phyloP scores from a whole-genome alignment of 1,284 basidiomycete species.

The Cerrena zonata region DNA sequence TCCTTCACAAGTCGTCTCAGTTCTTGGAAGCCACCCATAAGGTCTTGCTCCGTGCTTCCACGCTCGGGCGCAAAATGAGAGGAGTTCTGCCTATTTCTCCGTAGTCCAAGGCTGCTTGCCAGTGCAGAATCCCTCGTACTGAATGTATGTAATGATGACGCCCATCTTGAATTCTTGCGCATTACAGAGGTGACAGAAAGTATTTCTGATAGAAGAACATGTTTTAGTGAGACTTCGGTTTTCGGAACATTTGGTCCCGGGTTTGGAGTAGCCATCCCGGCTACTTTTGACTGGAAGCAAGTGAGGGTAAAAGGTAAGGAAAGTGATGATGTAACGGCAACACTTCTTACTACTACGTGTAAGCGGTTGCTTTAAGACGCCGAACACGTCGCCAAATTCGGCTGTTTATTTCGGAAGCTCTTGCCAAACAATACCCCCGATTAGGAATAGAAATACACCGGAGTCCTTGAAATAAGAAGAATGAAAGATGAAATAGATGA shows the following conservation, averaged over 20 bases:
- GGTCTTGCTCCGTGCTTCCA: conserved; percentile 62
- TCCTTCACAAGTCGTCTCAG: conserved; percentile 74
- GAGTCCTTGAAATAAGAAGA: no score
- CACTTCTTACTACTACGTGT: conserved; percentile 12
- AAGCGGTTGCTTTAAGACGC: background rate
- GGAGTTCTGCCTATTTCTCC: conserved; percentile 46
- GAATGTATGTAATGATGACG: conserved; percentile 59
- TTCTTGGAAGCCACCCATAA: conserved; percentile 87
- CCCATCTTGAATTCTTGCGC: conserved; percentile 95
- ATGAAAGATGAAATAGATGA: no score
- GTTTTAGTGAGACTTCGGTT: conserved; percentile 49
- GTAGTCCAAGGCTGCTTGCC: conserved; percentile 68
- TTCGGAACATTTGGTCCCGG: background rate
- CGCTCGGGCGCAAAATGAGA: conserved; percentile 35
- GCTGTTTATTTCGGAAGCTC: conserved; percentile 18
- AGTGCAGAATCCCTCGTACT: conserved; percentile 57
- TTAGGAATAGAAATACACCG: no score
- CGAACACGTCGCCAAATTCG: background rate
- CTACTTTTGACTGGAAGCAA: background rate
- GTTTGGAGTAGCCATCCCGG: background rate
- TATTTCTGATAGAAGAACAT: conserved; percentile 84
- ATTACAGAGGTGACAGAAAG: conserved; percentile 90
- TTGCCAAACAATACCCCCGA: conserved; percentile 17
- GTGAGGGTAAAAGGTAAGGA: background rate
- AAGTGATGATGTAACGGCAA: background rate